A percentile compares a stretch with the other conserved stretches of the same genome.
phyloP scores from a whole-genome alignment of 2,329 filamentous ascomycete species.

The Drechslera avenae region DNA sequence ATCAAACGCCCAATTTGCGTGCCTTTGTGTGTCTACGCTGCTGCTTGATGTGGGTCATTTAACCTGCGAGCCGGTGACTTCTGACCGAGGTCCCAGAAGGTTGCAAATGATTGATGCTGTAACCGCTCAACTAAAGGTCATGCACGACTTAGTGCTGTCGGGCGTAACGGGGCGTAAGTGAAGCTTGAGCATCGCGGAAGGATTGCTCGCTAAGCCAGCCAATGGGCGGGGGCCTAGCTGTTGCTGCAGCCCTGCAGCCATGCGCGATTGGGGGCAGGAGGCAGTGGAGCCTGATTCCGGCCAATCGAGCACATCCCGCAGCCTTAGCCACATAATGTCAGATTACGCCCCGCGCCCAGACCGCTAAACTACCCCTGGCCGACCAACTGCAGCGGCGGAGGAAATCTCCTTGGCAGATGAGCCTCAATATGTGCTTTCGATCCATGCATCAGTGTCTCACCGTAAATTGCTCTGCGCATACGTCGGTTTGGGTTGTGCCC shows the following conservation, averaged over 20 bases:
- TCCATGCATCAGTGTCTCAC: conserved; percentile 23
- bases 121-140: conserved; percentile 19
- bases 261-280: conserved; percentile 19
- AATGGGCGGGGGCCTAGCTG: conserved; percentile 9
- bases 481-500: conserved; percentile 5
- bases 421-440: conserved; percentile 18
- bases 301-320: conserved; percentile 19
- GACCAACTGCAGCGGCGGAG: conserved; percentile 9
- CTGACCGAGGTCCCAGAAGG: background rate
- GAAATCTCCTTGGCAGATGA: conserved; percentile 13
- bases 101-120: conserved; percentile 23
- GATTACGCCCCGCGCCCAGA: conserved; percentile 31
- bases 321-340: conserved; percentile 26
- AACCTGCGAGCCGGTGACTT: conserved; percentile 4
- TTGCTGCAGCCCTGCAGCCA: conserved; percentile 15
- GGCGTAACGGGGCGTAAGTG: conserved; percentile 23
- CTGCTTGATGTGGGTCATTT: conserved; percentile 11
- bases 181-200: conserved; percentile 24
- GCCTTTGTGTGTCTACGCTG: conserved; percentile 3
- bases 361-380: conserved; percentile 8
- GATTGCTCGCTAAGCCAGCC: conserved; percentile 22
- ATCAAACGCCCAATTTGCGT: conserved; percentile 27
- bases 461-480: conserved; percentile 12
- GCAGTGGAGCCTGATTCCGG: conserved; percentile 5
- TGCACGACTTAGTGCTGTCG: conserved; percentile 15